Base-by-base conservation (phyloP, 2,329 filamentous ascomycete species). In the Orbilia blumenaviensis region DNA sequence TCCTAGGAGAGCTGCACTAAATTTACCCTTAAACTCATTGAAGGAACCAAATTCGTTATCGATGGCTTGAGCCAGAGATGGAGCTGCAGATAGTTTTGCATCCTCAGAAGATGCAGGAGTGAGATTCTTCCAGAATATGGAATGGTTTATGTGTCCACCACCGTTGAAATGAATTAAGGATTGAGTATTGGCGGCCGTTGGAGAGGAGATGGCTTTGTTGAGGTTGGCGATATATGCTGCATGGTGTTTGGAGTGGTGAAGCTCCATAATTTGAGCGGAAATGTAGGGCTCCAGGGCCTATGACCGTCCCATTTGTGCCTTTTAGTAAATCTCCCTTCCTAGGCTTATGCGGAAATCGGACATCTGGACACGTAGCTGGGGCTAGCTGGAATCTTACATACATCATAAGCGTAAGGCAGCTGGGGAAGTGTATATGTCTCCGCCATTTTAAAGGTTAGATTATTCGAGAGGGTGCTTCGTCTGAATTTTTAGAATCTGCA, bases 141-240 rank as follows among this genome's bases (percentile, higher is more conserved):
- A 90, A 86, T 97, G 94, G 85, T 97, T 97, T 84, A 96, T 90
- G 85, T 97, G 93, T 5, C 94, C 94, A 46, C 94, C 94, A 56
- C 91, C 93, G 82, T 96, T 92, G 87, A 96, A 97, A 81, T 91
- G 91, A 84, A 96, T 89, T 77, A 77, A 18, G 1, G 73, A 77
- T 29, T 72, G 52, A 10, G 66, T 71, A n/a, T 77, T 71, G 12
- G 66, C 42, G n/a, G 73, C 36, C 3, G 25, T 46, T 1, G 73
- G 60, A 4, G 73, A 68, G 80, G 86, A 84, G 62, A 92, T 84
- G 0, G 89, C 88, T 67, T 85, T 86, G 84, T 93, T 93, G 73
- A 94, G 87, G 82, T 91, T 92, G 77, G 86, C 91, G 78, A 94
- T 88, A 83, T 94, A 94, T 34, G 91, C 87, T 81, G 92, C 89